Conservation (phyloP, 495 filamentous ascomycete species). For the Umbilicaria muhlenbergii region DNA sequence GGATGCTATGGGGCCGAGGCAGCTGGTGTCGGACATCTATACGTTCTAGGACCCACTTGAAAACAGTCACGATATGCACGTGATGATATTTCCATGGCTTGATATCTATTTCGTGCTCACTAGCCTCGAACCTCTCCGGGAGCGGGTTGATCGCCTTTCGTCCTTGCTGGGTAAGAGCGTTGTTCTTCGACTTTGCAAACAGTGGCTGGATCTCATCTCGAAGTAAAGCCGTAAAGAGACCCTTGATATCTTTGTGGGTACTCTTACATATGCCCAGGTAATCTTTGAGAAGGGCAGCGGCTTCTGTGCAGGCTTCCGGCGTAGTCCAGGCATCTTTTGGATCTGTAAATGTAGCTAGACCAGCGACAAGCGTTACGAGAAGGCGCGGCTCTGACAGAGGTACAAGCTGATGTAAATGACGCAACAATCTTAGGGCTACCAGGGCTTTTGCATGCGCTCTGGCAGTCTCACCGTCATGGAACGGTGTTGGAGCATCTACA, state of each 20-base stretch:
- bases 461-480: constrained; percentile 2
- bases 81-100: constrained; percentile 66
- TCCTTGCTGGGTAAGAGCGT: constrained; percentile 44
- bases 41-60: constrained; percentile 47
- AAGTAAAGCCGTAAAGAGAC: constrained; percentile 27
- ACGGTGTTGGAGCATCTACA: constrained; percentile 1
- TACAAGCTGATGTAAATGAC: constrained; percentile 1
- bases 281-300: constrained; percentile 26
- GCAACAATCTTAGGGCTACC: constrained; percentile 2
- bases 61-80: constrained; percentile 42
- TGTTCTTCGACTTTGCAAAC: constrained; percentile 49
- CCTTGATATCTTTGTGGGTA: constrained; percentile 4
- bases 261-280: constrained; percentile 17
- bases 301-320: constrained; percentile 12
- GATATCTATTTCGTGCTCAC: constrained; percentile 26
- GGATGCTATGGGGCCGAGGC: not conserved
- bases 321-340: constrained; percentile 38
- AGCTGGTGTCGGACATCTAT: constrained; percentile 24
- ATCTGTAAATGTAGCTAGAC: constrained; percentile 31
- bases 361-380: constrained; percentile 20
- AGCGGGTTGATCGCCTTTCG: constrained; percentile 41
- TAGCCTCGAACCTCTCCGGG: constrained; percentile 26
- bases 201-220: constrained; percentile 43
- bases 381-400: constrained; percentile 2
- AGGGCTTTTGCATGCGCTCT: not conserved